Conservation (phyloP, 2,329 filamentous ascomycete species). For the Lomentospora prolificans region DNA sequence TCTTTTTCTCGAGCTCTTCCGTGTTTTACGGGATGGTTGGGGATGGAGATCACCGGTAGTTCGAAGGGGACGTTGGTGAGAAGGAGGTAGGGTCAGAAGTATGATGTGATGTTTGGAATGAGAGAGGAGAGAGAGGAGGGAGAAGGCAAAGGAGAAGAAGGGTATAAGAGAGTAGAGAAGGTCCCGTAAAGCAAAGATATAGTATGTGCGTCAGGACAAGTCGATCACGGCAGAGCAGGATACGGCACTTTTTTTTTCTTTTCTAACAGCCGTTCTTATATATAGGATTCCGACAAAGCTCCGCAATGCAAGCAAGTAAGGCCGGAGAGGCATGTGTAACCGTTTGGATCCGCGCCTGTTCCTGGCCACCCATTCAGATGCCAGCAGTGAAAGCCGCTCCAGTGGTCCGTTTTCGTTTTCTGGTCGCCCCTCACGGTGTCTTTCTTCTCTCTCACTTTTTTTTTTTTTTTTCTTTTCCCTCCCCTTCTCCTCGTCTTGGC, state of each 20-base stretch:
- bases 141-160: background rate
- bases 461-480: no score
- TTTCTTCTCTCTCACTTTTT: no score
- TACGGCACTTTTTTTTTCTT: background rate
- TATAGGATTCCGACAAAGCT: background rate
- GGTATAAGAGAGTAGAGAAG: background rate
- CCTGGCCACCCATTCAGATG: background rate
- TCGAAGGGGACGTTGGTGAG: no score
- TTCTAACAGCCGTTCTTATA: background rate
- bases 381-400: no score
- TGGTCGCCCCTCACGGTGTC: no score
- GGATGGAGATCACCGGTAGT: no score
- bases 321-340: background rate
- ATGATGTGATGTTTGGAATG: background rate
- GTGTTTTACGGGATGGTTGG: no score
- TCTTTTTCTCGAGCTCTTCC: background rate
- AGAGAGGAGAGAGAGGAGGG: background rate
- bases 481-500: no score
- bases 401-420: no score
- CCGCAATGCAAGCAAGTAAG: background rate
- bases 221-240: background rate
- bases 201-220: conserved; percentile 1
- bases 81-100: no score
- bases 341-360: background rate
- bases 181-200: background rate